These are phyloP conservation scores for Xylaria sp. DNA, from an alignment of 2,329 filamentous ascomycete genomes.

Conservation along the genomic window DNA sequence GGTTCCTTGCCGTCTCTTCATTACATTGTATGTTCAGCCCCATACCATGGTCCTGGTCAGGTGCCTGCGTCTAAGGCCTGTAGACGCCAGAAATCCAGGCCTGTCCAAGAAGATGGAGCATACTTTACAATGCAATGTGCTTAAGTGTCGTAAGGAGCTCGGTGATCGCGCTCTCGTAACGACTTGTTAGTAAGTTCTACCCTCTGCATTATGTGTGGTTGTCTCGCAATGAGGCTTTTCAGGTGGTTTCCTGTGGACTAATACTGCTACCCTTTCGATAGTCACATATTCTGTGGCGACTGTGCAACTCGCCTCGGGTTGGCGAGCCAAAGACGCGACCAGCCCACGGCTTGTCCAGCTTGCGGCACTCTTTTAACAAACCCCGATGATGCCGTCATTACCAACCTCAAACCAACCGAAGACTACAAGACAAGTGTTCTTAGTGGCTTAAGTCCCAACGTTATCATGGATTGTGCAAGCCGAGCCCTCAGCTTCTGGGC, in stretches of 20 bases:
- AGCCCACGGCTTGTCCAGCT: slow-evolving; percentile 74
- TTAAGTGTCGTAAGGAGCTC: slow-evolving; percentile 78
- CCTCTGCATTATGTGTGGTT: not conserved
- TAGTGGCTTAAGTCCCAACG: slow-evolving; percentile 81
- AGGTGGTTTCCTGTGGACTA: not conserved
- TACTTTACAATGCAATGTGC: slow-evolving; percentile 79
- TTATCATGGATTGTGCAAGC: slow-evolving; percentile 88
- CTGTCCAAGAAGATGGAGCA: slow-evolving; percentile 71
- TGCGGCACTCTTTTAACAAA: slow-evolving; percentile 76
- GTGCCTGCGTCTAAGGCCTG: slow-evolving; percentile 15
- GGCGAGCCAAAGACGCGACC: slow-evolving; percentile 62
- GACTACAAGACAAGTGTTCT: slow-evolving; percentile 91
- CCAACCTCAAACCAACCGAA: slow-evolving; percentile 80
- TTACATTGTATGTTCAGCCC: not conserved
- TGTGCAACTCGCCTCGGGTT: slow-evolving; percentile 77
- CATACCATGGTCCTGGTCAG: slow-evolving; percentile 35
- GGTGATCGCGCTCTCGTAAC: slow-evolving; percentile 82
- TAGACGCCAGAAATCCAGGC: not conserved
- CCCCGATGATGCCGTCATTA: slow-evolving; percentile 78
- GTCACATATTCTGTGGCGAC: slow-evolving; percentile 85
- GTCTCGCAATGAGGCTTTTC: not conserved
- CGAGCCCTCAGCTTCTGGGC: slow-evolving; percentile 85
- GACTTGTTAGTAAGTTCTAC: slow-evolving; percentile 76
- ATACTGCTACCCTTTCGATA: slow-evolving; percentile 48
- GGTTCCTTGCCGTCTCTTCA: not conserved